These are phyloP conservation scores for Miscanthus sacchariflorus DNA, from an alignment of 202 grass and related monocot genomes.

Conservation along the genomic window DNA sequence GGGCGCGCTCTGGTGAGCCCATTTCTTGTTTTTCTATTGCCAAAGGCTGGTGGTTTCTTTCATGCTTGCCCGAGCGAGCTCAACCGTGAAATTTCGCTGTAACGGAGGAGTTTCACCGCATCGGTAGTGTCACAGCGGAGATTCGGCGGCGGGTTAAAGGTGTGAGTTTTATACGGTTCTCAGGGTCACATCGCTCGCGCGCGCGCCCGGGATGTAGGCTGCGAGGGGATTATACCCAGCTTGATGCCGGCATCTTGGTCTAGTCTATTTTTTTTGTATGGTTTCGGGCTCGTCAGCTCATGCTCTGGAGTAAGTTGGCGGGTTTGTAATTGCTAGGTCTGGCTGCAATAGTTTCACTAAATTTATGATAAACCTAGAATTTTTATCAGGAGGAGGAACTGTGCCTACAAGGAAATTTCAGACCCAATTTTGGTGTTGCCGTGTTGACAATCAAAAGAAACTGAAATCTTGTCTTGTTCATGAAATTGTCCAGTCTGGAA, in stretches of 20 bases:
- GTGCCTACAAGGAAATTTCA: not conserved
- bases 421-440: constrained; percentile 8
- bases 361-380: constrained; percentile 5
- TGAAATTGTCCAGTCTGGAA: constrained; percentile 19
- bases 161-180: constrained; percentile 38
- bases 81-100: constrained; percentile 28
- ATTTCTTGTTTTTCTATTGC: constrained; percentile 47
- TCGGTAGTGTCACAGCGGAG: constrained; percentile 36
- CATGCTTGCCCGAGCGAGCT: constrained; percentile 25
- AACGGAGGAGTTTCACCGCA: constrained; percentile 9
- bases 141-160: constrained; percentile 21
- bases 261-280: not conserved
- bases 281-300: constrained; percentile 35
- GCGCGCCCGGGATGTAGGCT: constrained; percentile 34
- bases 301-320: constrained; percentile 18
- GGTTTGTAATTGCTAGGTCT: not conserved
- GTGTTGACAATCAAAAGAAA: constrained; percentile 22
- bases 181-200: constrained; percentile 47
- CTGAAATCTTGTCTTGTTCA: constrained; percentile 4
- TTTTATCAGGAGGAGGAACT: not conserved
- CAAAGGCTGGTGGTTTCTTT: not conserved
- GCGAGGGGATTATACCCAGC: constrained; percentile 44
- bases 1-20: constrained; percentile 52
- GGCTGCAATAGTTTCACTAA: not conserved
- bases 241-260: constrained; percentile 49